These are phyloP conservation scores for Viola pubescens DNA, from an alignment of 441 rosid species.

Conservation along the genomic window DNA sequence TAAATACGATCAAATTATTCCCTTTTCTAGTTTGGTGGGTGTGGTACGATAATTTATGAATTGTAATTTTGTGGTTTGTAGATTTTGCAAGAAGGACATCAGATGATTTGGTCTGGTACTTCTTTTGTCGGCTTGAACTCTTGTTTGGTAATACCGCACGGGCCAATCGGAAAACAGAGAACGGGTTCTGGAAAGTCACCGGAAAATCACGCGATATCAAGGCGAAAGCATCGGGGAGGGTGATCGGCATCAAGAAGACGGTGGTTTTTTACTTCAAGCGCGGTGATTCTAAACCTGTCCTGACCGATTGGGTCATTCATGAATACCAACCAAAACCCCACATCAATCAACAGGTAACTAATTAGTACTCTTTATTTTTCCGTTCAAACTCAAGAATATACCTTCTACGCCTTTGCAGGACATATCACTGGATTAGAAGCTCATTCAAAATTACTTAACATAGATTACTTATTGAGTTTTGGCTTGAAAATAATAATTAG, in stretches of 20 bases:
- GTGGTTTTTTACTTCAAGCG: constrained; percentile 16
- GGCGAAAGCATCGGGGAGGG: not conserved
- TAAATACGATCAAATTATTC: not conserved
- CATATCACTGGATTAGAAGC: no score
- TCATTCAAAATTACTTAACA: no score
- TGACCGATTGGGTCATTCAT: constrained; percentile 34
- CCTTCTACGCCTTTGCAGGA: no score
- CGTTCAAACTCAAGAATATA: no score
- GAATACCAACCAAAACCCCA: constrained; percentile 19
- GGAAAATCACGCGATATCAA: constrained; percentile 17
- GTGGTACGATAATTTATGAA: not conserved
- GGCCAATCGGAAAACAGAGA: constrained; percentile 19
- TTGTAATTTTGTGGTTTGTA: not conserved
- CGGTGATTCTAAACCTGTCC: constrained; percentile 7
- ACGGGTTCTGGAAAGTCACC: constrained; percentile 34
- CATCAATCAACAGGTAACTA: constrained; percentile 16
- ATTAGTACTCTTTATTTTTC: no score
- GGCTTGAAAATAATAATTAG: no score
- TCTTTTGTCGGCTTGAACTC: constrained; percentile 9
- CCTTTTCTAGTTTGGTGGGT: not conserved
- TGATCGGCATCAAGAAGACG: constrained; percentile 27
- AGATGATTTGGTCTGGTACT: constrained; percentile 19
- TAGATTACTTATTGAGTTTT: no score
- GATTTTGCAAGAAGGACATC: not conserved
- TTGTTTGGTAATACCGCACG: constrained; percentile 8